Base-by-base conservation (phyloP, 495 filamentous ascomycete species). In the Penicillium arizonense region DNA sequence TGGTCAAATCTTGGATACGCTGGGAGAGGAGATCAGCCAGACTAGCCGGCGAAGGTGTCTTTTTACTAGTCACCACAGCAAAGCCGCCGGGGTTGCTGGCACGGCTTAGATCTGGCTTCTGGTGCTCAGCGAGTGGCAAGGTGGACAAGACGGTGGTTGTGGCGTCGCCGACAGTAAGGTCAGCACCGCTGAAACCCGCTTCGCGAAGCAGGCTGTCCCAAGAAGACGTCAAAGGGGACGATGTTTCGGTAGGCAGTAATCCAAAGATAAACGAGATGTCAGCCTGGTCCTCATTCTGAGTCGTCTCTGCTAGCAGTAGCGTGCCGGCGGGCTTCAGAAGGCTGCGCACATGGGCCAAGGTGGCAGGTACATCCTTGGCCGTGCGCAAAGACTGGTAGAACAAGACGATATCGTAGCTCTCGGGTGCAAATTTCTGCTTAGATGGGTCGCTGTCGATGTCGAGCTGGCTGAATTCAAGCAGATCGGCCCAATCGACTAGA, bases 81-180 rank as follows among this genome's bases (percentile, higher is more conserved):
- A 18, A 18, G 18, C 18, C 18, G 18, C 18, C 18, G 18, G 1
- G 18, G 18, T 18, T 18, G 18, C 18, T 18, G 18, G 18, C 18
- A 18, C 18, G 18, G 18, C 18, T 18, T 18, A 18, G 18, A 18
- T 18, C 18, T 18, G 18, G 18, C 18, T 18, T 18, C 18, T 18
- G 18, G 18, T 18, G 18, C 18, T 18, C 18, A 18, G 18, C 18
- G 18, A 18, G 18, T 18, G 18, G 18, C 18, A 18, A 1, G 18
- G 18, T 18, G 18, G 18, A 18, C 18, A 18, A 18, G 18, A 18
- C 18, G 18, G 18, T 18, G 18, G 18, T 18, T 18, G 18, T 18
- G 18, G 18, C 18, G 18, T 18, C 18, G 18, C 18, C 18, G 58
- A 70, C n/a, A 68, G 51, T 13, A 42, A 42, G 40, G 40, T 42